Conservation (phyloP, 1,284 basidiomycete species). For the Heliocybe sulcata region DNA sequence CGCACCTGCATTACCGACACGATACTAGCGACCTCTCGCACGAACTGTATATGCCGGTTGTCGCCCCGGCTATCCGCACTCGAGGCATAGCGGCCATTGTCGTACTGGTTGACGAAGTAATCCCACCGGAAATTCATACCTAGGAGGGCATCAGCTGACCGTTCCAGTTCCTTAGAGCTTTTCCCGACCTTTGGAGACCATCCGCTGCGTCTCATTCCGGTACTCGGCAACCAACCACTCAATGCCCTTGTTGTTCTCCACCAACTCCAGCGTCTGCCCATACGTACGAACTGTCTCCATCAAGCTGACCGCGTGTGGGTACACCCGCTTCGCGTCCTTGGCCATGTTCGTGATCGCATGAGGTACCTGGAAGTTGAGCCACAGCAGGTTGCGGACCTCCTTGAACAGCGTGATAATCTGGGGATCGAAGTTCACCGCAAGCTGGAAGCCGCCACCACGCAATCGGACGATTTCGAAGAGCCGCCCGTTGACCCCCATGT, state of each 20-base stretch:
- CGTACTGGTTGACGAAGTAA: conserved; percentile 90
- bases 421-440: conserved; percentile 95
- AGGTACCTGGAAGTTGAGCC: conserved; percentile 94
- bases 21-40: conserved; percentile 90
- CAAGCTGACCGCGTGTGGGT: conserved; percentile 95
- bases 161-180: conserved; percentile 11
- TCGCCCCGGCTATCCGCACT: conserved; percentile 68
- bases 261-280: conserved; percentile 87
- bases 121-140: conserved; percentile 96
- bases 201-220: conserved; percentile 83
- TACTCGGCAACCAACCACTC: conserved; percentile 92
- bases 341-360: conserved; percentile 94
- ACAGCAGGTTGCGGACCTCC: conserved; percentile 92
- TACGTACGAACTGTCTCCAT: conserved; percentile 99
- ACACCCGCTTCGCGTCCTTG: conserved; percentile 96
- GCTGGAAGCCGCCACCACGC: conserved; percentile 78
- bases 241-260: conserved; percentile 85
- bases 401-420: conserved; percentile 99
- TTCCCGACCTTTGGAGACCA: conserved; percentile 88
- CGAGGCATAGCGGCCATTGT: conserved; percentile 68
- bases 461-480: conserved; percentile 91
- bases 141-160: conserved; percentile 18
- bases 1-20: conserved; percentile 80
- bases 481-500: conserved; percentile 90
- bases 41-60: conserved; percentile 87